Conservation (phyloP, 306 rosid genomes). For the Quercus parvula region DNA sequence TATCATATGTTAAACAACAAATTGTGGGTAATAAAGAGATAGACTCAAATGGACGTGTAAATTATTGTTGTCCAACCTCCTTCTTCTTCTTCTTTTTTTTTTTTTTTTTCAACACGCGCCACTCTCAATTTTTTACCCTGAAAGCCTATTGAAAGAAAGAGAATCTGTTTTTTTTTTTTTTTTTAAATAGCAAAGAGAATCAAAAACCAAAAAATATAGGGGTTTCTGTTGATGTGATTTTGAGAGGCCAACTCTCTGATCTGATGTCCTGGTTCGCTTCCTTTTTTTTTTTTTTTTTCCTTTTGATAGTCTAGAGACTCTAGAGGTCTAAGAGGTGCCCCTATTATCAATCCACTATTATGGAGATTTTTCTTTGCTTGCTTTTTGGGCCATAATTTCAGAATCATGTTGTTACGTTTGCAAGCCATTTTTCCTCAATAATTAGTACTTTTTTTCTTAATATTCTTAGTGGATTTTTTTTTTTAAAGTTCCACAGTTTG, state of each 20-base stretch:
- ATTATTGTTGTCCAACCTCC: neutral
- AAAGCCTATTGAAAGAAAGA: neutral
- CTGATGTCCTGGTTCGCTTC: neutral
- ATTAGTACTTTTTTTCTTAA: too few relatives aligned
- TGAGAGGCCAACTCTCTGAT: neutral
- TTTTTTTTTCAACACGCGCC: neutral
- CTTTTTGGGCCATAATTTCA: neutral
- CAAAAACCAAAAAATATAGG: too few relatives aligned
- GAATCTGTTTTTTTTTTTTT: too few relatives aligned
- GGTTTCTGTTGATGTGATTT: neutral
- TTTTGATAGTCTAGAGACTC: neutral
- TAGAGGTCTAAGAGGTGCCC: neutral
- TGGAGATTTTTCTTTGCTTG: neutral
- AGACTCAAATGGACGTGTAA: too few relatives aligned
- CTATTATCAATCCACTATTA: neutral
- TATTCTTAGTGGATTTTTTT: too few relatives aligned
- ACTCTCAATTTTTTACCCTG: neutral
- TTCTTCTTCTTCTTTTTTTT: too few relatives aligned
- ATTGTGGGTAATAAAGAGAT: too few relatives aligned
- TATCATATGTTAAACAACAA: accelerated
- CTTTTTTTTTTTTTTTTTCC: neutral
- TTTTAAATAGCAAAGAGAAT: neutral
- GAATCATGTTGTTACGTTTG: too few relatives aligned
- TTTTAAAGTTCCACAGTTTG: too few relatives aligned
- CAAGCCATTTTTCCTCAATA: too few relatives aligned